phyloP scores from a whole-genome alignment of 2,329 filamentous ascomycete genomes.

The Fusarium circinatum region DNA sequence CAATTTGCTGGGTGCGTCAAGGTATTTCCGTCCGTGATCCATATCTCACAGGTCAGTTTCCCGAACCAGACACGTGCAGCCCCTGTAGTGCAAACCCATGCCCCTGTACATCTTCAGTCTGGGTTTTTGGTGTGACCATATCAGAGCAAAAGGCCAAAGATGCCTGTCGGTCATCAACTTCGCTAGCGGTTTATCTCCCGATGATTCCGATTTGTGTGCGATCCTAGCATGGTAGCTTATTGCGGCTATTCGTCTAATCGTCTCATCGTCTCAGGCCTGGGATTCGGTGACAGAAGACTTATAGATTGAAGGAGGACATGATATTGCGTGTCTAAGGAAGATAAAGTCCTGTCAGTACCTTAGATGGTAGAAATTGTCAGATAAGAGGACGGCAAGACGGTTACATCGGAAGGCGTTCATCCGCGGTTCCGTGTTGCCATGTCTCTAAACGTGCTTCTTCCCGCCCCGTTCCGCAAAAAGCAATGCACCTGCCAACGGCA shows the following conservation, averaged over 20 bases:
- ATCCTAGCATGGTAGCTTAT: background rate
- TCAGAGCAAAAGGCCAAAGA: background rate
- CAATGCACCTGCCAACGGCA: constrained; percentile 11
- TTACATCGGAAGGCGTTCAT: constrained; percentile 15
- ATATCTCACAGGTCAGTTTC: constrained; percentile 16
- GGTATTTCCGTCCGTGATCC: constrained; percentile 15
- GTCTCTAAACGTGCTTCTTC: constrained; percentile 10
- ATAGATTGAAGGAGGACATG: background rate
- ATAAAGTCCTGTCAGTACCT: too few species aligned
- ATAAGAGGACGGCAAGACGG: constrained; percentile 27
- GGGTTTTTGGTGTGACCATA: constrained; percentile 5
- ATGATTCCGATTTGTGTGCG: background rate
- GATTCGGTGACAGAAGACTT: background rate
- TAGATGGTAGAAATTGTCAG: background rate
- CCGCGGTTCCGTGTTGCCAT: constrained; percentile 21
- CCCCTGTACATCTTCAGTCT: constrained; percentile 23
- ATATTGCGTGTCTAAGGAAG: background rate
- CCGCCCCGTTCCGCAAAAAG: constrained; percentile 11
- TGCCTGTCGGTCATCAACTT: background rate
- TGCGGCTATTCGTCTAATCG: background rate
- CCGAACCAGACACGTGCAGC: constrained; percentile 34
- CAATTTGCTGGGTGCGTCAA: background rate
- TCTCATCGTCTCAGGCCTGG: background rate
- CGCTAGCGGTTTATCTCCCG: constrained; percentile 8
- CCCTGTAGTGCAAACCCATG: constrained; percentile 20